These are phyloP conservation scores for Aspergillus asperescens DNA, from an alignment of 495 filamentous ascomycete genomes.

Conservation along the genomic window DNA sequence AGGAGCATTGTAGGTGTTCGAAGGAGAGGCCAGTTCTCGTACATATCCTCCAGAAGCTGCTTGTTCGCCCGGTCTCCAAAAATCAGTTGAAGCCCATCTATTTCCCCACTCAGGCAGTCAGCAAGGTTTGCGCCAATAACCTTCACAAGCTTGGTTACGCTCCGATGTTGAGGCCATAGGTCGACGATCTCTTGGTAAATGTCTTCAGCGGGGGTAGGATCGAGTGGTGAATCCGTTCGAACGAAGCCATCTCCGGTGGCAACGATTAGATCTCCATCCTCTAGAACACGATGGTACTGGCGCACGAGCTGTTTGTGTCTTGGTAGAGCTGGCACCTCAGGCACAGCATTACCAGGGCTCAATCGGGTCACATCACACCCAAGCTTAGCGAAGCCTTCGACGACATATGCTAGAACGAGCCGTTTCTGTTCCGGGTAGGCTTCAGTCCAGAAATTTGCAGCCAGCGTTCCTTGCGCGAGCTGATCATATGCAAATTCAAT, in stretches of 20 bases:
- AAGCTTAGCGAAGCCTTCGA: too few species aligned
- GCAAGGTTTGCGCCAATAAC: conserved; percentile 37
- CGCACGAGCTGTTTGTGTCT: too few species aligned
- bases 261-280: background rate
- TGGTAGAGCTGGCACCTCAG: too few species aligned
- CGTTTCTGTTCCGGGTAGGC: too few species aligned
- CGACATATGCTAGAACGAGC: too few species aligned
- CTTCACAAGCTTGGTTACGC: conserved; percentile 26
- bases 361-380: too few species aligned
- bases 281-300: too few species aligned
- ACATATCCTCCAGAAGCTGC: conserved; percentile 37
- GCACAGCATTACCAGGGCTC: too few species aligned
- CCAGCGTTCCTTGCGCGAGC: too few species aligned
- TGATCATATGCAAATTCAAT: too few species aligned
- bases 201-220: background rate
- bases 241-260: background rate
- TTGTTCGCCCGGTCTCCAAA: conserved; percentile 41
- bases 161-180: background rate
- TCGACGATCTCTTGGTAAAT: background rate
- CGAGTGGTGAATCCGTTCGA: background rate
- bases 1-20: conserved; percentile 27
- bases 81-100: conserved; percentile 39
- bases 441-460: too few species aligned
- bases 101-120: conserved; percentile 33
- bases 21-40: conserved; percentile 36